Conservation (phyloP, 148 eudicot genomes). For the Salicornia ramosissima region DNA sequence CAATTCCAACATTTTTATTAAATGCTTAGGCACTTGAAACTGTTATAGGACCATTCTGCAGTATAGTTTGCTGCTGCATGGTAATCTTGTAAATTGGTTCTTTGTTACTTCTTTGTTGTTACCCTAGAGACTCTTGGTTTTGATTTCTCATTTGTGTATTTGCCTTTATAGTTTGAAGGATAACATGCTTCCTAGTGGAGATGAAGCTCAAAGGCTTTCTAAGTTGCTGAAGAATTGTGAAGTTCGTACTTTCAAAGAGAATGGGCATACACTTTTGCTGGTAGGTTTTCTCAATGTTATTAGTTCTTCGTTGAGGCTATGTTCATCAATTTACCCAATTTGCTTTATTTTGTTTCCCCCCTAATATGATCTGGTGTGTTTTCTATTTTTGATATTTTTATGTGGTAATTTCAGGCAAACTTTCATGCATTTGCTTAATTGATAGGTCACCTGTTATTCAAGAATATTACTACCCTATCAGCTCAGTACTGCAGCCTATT, state of each 20-base stretch:
- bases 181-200: slow-evolving; percentile 79
- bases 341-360: not conserved
- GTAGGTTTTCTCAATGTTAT: slow-evolving; percentile 35
- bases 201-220: slow-evolving; percentile 78
- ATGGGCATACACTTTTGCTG: slow-evolving; percentile 89
- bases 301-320: not conserved
- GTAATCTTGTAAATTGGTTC: not conserved
- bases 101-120: not conserved
- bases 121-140: not conserved
- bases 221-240: slow-evolving; percentile 55
- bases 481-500: not conserved
- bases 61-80: not conserved
- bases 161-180: slow-evolving; percentile 79
- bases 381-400: not conserved
- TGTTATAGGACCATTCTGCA: not conserved
- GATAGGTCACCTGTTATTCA: not conserved
- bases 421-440: not conserved
- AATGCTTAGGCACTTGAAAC: not conserved
- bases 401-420: not conserved
- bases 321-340: not conserved
- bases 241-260: slow-evolving; percentile 62
- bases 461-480: not conserved
- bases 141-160: not conserved
- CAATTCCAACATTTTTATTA: not conserved
- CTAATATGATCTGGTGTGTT: not conserved